phyloP scores from a whole-genome alignment of 495 filamentous ascomycete species.

The Penicillium robsamsonii region DNA sequence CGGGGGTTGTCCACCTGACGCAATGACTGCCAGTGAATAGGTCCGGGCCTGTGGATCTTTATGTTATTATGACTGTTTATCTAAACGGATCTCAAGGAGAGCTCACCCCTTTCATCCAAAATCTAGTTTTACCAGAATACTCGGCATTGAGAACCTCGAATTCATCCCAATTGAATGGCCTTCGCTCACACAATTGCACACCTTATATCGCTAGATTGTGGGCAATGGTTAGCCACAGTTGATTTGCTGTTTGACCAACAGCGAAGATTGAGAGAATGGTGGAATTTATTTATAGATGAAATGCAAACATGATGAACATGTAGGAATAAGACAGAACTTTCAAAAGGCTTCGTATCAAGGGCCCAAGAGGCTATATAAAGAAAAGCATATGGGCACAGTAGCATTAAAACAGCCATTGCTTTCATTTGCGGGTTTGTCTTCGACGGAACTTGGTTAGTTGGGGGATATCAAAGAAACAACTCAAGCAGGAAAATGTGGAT shows the following conservation, averaged over 20 bases:
- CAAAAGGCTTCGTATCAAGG: neutral
- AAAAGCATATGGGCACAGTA: neutral
- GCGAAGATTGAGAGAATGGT: neutral
- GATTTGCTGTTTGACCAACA: neutral
- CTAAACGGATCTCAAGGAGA: neutral
- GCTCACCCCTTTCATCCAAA: slow-evolving; percentile 2
- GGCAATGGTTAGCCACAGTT: neutral
- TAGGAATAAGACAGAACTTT: neutral
- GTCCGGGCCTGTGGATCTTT: neutral
- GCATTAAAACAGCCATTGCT: neutral
- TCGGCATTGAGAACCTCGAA: neutral
- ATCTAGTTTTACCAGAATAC: neutral
- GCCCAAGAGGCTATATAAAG: neutral
- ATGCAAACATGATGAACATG: neutral
- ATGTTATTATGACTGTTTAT: neutral
- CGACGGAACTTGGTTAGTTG: neutral
- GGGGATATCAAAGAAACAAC: neutral
- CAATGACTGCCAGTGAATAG: neutral
- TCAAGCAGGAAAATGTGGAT: neutral
- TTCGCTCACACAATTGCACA: neutral
- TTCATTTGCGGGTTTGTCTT: neutral
- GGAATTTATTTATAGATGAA: neutral
- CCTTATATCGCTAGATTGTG: neutral
- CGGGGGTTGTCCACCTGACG: neutral
- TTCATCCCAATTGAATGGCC: neutral